Percentiles rank a stretch among this genome's conserved stretches.
These are phyloP conservation scores for Globisporangium apiculatum DNA, from an alignment of 352 stramenopile species.

Conservation along the genomic window DNA sequence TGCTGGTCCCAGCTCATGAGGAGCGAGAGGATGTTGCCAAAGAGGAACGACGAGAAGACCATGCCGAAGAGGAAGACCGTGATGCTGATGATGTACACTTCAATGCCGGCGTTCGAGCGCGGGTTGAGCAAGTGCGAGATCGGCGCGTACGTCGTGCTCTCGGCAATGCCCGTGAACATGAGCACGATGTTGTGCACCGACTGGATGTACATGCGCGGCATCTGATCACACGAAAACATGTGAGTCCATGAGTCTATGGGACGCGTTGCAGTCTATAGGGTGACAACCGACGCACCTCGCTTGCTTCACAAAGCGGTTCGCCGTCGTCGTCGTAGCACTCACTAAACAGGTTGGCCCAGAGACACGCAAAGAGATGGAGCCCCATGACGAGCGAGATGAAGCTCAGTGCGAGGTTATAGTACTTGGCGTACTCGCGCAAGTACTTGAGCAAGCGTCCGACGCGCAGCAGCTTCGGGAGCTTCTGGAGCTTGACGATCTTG, in stretches of 20 bases:
- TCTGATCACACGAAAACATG: slow-evolving; percentile 12
- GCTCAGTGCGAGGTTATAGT: slow-evolving; percentile 74
- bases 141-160: slow-evolving; percentile 48
- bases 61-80: slow-evolving; percentile 62
- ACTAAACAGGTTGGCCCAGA: slow-evolving; percentile 70
- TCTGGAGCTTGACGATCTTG: slow-evolving; percentile 82
- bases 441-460: slow-evolving; percentile 71
- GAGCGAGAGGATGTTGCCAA: slow-evolving; percentile 71
- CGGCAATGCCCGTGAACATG: slow-evolving; percentile 76
- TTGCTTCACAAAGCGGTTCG: slow-evolving; percentile 24
- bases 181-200: slow-evolving; percentile 66
- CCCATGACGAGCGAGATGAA: slow-evolving; percentile 58
- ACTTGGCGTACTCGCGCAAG: slow-evolving; percentile 77
- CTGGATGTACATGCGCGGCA: slow-evolving; percentile 65
- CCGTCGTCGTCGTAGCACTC: slow-evolving; percentile 34
- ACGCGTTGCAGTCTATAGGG: no score
- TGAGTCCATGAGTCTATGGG: no score
- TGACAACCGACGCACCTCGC: slow-evolving; percentile 20
- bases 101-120: slow-evolving; percentile 26
- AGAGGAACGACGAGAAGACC: slow-evolving; percentile 66
- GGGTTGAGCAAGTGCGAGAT: slow-evolving; percentile 49
- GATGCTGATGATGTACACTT: slow-evolving; percentile 64
- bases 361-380: slow-evolving; percentile 62
- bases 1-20: slow-evolving; percentile 82
- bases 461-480: slow-evolving; percentile 77